Evolutionary conservation across 2,329 filamentous ascomycete genomes (phyloP), one percentile per base, ranked within the genome.

Genomic region (Sclerotinia subarctica): DNA sequence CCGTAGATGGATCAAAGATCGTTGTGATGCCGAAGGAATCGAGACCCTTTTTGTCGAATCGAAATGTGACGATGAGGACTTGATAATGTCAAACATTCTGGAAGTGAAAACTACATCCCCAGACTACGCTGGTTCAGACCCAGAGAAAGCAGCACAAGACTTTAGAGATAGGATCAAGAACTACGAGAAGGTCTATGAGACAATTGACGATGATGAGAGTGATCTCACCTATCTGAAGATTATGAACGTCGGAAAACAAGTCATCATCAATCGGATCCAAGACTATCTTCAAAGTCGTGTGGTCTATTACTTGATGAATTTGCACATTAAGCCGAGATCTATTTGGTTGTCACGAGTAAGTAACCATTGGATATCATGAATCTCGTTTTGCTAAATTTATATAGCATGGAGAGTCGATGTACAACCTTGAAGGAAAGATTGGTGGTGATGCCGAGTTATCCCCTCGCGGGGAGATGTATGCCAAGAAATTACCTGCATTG

Each of bases 51-150:
- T 96, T 74, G 95, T 99, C 59, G 95, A 99, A 82, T 96, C 92
- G 74, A 96, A 95, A 78, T 99, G 95, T 78, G 94, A 99, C 77
- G 90, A 97, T 74, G 94, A 98, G 78, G 90, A 94, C 56, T 83
- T 98, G 73, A 97, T 99, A 81, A 97, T 97, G 93, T 92, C 89
- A 83, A 99, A 99, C 79, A 97, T 99, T 73, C 88, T 94, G 72
- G 94, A 97, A 77, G 95, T 99, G 76, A 99, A 99, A 84, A 94
- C 93, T 2, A 96, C 93, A 35, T 96, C 92, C 68, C 95, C 95
- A 1, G 95, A 99, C 80, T 99, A 99, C 78, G 83, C 88, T 69
- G 95, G 94, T 67, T 93, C 97, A 79, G 95, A 99, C 77, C 95
- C 95, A 1, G 95, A 99, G 78, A 84, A 87, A 69, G 95, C 95